phyloP scores from a whole-genome alignment of 1,139 yeast species.

The Kodamaea anthophila region DNA sequence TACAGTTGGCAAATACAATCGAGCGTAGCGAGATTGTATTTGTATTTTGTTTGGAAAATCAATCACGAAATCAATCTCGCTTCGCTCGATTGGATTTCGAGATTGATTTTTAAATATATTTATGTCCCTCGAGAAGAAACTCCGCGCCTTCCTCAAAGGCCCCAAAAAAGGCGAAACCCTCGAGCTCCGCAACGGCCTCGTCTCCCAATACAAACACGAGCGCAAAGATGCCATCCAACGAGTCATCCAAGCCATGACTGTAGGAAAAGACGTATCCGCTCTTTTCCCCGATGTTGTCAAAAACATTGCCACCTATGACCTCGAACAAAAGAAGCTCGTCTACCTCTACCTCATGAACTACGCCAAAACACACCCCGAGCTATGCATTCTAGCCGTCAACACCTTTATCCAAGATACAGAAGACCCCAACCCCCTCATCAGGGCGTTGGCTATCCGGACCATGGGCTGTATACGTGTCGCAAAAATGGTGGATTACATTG shows the following conservation, averaged over 20 bases:
- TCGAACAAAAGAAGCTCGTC: constrained; percentile 94
- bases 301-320: constrained; percentile 93
- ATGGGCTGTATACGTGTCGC: constrained; percentile 98
- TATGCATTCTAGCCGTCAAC: constrained; percentile 92
- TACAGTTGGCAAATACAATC: no score
- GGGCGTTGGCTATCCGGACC: constrained; percentile 95
- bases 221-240: constrained; percentile 95
- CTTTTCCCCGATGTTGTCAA: constrained; percentile 94
- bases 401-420: constrained; percentile 96
- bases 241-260: constrained; percentile 97
- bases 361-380: constrained; percentile 93
- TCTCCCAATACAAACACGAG: constrained; percentile 90
- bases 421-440: constrained; percentile 92
- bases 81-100: background rate
- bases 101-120: background rate
- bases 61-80: no score
- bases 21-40: no score
- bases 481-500: constrained; percentile 92
- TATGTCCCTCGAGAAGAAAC: constrained; percentile 41
- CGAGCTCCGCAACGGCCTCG: constrained; percentile 84
- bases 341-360: constrained; percentile 94
- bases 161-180: constrained; percentile 69
- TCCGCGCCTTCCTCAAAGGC: constrained; percentile 39
- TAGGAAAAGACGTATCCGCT: constrained; percentile 95
- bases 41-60: background rate